Percentiles rank a stretch among this genome's conserved stretches.
These are phyloP conservation scores for Salix caprea DNA, from an alignment of 345 rosid genomes.

Conservation along the genomic window DNA sequence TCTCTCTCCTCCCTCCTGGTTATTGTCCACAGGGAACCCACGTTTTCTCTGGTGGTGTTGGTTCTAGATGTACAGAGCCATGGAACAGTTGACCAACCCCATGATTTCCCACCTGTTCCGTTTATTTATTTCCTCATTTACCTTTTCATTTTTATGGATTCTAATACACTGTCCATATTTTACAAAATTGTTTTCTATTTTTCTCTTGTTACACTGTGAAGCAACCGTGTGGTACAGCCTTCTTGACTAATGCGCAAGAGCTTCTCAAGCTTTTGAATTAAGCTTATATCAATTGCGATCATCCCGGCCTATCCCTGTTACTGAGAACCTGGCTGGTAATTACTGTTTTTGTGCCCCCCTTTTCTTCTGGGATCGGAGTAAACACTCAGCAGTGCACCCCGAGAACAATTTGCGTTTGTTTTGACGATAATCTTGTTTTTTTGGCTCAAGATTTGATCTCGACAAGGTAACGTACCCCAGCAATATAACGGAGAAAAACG, in stretches of 20 bases:
- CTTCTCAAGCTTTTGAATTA: neutral
- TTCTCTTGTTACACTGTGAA: neutral
- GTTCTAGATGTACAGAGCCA: neutral
- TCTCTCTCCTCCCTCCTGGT: slow-evolving; percentile 13
- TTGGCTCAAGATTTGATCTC: neutral
- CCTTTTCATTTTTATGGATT: neutral
- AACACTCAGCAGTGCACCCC: neutral
- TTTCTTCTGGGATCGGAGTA: neutral
- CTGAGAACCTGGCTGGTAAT: neutral
- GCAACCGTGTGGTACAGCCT: neutral
- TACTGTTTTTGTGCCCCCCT: neutral
- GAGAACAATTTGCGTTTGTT: no score
- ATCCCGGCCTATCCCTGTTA: neutral
- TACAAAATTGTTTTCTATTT: neutral
- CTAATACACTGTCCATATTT: neutral
- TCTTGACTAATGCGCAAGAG: neutral
- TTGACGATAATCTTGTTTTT: neutral
- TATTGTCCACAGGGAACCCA: neutral
- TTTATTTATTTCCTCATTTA: no score
- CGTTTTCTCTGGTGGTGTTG: neutral
- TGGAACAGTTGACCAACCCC: neutral
- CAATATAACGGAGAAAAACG: neutral
- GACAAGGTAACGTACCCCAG: neutral
- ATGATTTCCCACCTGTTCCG: neutral
- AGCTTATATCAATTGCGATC: neutral